Base-by-base conservation (phyloP, 805 yeast species). In the Wickerhamomyces sydowiorum region DNA sequence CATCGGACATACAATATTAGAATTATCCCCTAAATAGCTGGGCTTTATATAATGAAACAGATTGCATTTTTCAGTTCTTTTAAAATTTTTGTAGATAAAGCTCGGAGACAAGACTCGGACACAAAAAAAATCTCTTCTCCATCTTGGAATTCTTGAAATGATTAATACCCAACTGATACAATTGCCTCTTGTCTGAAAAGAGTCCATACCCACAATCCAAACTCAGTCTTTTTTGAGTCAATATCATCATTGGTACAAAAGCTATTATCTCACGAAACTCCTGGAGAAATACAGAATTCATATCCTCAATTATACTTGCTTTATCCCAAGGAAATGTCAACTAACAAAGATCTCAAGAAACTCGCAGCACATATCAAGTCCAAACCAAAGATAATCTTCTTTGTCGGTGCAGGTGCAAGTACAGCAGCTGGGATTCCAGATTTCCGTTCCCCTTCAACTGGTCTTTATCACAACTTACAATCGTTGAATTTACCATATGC, bases 401-500 rank as follows among this genome's bases (percentile, higher is more conserved):
- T 84, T 65, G 82, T 81, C 8, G 99, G 99, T 1, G 99, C 99
- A 0, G 99, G 99, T 1, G 80, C 89, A 31, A 87, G 96, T 3
- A 91, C 98, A 0, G 70, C 86, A 3, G 89, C 95, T 37, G 99
- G 98, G 0, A 91, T 90, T 36, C 99, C 98, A 0, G 99, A 91
- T 60, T 91, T 91, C 60, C 70, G 98, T 51, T 80, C 95, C 17
- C 97, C 97, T 1, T 75, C 78, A 34, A 91, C 98, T 1, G 95
- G 95, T 0, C 72, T 91, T 7, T 91, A 91, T 55, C 77, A 89
- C 48, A 91, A 91, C 58, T 67, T 91, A 39, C 71, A 82, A 18
- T 72, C 78, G 48, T 69, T 90, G 30, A 72, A 86, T 28, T 66
- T 91, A 38, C 98, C 98, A 6, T 89, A 78, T 59, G 93, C 97